Conservation (phyloP, 2,329 filamentous ascomycete genomes). For the Pseudogymnoascus sp. region DNA sequence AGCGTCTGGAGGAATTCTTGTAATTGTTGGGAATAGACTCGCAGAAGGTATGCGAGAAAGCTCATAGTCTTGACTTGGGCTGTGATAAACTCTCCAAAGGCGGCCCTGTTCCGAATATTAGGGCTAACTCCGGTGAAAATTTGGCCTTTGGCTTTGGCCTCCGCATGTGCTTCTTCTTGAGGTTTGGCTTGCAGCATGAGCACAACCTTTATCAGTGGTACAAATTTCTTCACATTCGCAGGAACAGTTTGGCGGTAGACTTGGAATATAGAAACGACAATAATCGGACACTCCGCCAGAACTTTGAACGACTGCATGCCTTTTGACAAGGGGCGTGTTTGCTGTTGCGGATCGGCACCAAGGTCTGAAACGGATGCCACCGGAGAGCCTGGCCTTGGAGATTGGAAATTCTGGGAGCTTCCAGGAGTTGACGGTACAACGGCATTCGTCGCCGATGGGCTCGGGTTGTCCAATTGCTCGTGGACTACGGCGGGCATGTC, state of each 20-base stretch:
- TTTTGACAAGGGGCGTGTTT: conserved; percentile 72
- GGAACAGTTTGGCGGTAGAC: conserved; percentile 75
- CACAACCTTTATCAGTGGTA: conserved; percentile 88
- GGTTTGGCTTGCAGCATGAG: conserved; percentile 84
- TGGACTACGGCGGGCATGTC: conserved; percentile 91
- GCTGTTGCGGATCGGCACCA: conserved; percentile 72
- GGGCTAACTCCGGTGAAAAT: conserved; percentile 91
- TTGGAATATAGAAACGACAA: conserved; percentile 97
- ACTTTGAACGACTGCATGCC: conserved; percentile 99
- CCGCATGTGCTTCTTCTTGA: conserved; percentile 83
- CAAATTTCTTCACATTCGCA: conserved; percentile 83
- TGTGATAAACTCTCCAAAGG: conserved; percentile 96
- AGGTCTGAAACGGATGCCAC: conserved; percentile 76
- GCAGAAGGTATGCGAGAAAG: conserved; percentile 85
- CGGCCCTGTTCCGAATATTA: conserved; percentile 85
- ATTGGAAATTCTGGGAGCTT: conserved; percentile 66
- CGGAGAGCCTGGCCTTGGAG: conserved; percentile 83
- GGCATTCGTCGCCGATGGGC: conserved; percentile 44
- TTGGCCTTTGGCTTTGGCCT: conserved; percentile 70
- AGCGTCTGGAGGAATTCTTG: conserved; percentile 80
- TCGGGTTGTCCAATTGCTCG: conserved; percentile 83
- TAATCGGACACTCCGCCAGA: conserved; percentile 94
- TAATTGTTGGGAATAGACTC: conserved; percentile 80
- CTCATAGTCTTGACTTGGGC: conserved; percentile 99
- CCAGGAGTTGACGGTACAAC: conserved; percentile 62